Evolutionary conservation across 2,329 filamentous ascomycete genomes (phyloP).

Genomic region (Metarhizium robertsii): DNA sequence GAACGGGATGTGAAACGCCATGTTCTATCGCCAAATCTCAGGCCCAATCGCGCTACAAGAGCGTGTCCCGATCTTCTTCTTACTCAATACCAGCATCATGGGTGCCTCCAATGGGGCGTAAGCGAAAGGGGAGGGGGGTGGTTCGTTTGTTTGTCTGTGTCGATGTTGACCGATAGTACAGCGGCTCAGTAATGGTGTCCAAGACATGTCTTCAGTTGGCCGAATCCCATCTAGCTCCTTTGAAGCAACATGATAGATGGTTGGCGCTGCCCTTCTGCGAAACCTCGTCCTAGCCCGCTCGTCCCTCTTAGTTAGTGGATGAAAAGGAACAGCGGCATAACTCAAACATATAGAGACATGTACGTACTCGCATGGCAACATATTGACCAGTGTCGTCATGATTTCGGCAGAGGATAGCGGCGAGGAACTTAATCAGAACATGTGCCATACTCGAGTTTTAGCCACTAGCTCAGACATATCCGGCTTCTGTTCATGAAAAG

Average conservation of each 20-base stretch:
- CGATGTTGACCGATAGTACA: neutral
- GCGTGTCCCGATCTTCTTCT: conserved; percentile 3
- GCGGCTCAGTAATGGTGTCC: conserved; percentile 4
- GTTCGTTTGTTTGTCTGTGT: too few relatives aligned
- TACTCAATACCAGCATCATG: neutral
- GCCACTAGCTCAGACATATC: neutral
- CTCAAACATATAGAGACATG: too few relatives aligned
- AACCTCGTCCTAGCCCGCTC: too few relatives aligned
- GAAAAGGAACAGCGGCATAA: too few relatives aligned
- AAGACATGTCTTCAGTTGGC: conserved; percentile 12
- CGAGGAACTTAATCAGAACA: neutral
- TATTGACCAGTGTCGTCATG: neutral
- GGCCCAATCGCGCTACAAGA: conserved; percentile 1
- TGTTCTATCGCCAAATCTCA: neutral
- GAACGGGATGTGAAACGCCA: conserved; percentile 12
- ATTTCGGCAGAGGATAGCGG: neutral
- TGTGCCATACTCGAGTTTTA: neutral
- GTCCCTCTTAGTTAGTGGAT: too few relatives aligned
- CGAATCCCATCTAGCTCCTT: too few relatives aligned
- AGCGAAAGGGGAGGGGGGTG: too few relatives aligned
- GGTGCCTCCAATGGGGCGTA: neutral
- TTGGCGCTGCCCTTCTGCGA: too few relatives aligned
- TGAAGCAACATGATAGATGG: too few relatives aligned
- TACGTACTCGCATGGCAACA: too few relatives aligned
- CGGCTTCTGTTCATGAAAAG: neutral